phyloP scores from a whole-genome alignment of 805 yeast genomes.

The Hyphopichia homilentoma region DNA sequence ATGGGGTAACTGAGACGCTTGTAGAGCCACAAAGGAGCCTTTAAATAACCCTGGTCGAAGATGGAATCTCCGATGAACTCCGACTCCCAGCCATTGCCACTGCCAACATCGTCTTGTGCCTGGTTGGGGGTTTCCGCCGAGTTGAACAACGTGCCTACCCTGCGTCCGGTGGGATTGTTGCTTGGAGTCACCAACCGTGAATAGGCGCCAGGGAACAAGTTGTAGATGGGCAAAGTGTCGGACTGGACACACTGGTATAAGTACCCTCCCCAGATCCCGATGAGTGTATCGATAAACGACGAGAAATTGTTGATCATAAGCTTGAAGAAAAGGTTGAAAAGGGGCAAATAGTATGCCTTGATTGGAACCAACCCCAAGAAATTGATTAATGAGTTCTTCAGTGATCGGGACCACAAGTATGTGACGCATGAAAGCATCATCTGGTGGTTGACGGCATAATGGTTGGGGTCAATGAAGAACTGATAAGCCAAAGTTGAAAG shows the following conservation, averaged over 20 bases:
- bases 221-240: conserved; percentile 41
- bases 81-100: not conserved
- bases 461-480: conserved; percentile 14
- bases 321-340: conserved; percentile 29
- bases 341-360: conserved; percentile 54
- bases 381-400: conserved; percentile 49
- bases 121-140: conserved; percentile 1
- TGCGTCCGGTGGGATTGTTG: conserved; percentile 12
- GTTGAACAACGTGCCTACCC: conserved; percentile 28
- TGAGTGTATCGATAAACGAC: conserved; percentile 36
- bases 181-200: conserved; percentile 7
- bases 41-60: conserved; percentile 50
- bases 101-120: not conserved
- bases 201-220: conserved; percentile 32
- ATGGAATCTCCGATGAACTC: conserved; percentile 36
- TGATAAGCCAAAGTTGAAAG: conserved; percentile 26
- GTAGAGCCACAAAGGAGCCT: conserved; percentile 49
- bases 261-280: conserved; percentile 57
- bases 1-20: conserved; percentile 26
- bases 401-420: conserved; percentile 59
- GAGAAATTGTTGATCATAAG: conserved; percentile 41
- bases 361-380: conserved; percentile 51
- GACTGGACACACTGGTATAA: conserved; percentile 62
- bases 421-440: conserved; percentile 54
- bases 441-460: conserved; percentile 22